phyloP scores from a whole-genome alignment of 2,329 filamentous ascomycete genomes.

The Aspergillus hortae region DNA sequence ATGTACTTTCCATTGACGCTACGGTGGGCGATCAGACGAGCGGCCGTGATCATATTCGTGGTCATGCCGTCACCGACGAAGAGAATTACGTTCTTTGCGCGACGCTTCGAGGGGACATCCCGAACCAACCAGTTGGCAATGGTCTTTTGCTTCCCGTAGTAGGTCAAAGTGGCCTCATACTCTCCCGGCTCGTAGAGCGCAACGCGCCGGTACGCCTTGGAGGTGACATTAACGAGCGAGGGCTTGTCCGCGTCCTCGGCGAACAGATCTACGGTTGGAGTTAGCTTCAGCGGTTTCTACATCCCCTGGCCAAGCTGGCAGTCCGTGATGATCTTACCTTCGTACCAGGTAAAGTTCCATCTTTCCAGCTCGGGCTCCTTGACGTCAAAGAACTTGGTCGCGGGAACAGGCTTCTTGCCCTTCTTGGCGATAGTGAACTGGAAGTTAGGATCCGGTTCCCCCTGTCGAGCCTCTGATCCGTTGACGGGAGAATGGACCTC shows the following conservation, averaged over 20 bases:
- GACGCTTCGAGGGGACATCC: constrained; percentile 64
- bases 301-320: no score
- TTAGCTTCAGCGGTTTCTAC: constrained; percentile 8
- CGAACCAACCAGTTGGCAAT: constrained; percentile 74
- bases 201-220: constrained; percentile 73
- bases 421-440: constrained; percentile 71
- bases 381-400: constrained; percentile 65
- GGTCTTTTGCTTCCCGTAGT: constrained; percentile 70
- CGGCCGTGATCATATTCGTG: constrained; percentile 55
- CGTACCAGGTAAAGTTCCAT: constrained; percentile 82
- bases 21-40: constrained; percentile 76
- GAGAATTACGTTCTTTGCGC: constrained; percentile 79
- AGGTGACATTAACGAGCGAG: constrained; percentile 73
- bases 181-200: constrained; percentile 74
- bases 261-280: constrained; percentile 58
- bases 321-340: constrained; percentile 46
- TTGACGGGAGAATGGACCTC: constrained; percentile 80
- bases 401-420: constrained; percentile 51
- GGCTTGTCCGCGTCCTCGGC: constrained; percentile 67
- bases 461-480: constrained; percentile 73
- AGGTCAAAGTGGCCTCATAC: constrained; percentile 71
- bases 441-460: constrained; percentile 65
- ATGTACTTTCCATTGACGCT: constrained; percentile 82
- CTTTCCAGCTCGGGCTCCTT: constrained; percentile 70
- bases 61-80: constrained; percentile 73